These are phyloP conservation scores for Penicillium simplicissimum DNA, from an alignment of 495 filamentous ascomycete species.

Conservation along the genomic window DNA sequence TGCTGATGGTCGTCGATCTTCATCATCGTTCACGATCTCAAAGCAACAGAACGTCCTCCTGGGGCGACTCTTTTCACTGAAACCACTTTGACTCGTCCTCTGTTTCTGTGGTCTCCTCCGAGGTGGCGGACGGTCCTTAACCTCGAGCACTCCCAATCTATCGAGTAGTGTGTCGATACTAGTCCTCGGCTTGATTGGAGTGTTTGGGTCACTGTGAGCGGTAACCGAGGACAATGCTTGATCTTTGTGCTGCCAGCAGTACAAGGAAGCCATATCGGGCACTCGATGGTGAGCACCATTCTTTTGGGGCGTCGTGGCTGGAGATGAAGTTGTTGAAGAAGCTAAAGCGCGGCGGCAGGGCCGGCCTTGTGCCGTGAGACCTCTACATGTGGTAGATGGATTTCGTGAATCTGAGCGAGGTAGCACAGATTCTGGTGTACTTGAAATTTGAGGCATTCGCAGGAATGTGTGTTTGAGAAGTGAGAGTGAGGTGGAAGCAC, in stretches of 20 bases:
- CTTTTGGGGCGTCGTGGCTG: slow-evolving; percentile 35
- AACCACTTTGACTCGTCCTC: slow-evolving; percentile 16
- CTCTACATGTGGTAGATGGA: slow-evolving; percentile 81
- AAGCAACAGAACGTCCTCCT: slow-evolving; percentile 44
- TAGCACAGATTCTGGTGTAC: slow-evolving; percentile 82
- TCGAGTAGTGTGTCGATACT: slow-evolving; percentile 85
- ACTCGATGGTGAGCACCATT: slow-evolving; percentile 39
- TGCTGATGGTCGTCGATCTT: slow-evolving; percentile 12
- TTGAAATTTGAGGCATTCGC: slow-evolving; percentile 71
- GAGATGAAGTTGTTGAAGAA: slow-evolving; percentile 37
- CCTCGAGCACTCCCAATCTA: slow-evolving; percentile 69
- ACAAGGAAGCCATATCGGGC: slow-evolving; percentile 55
- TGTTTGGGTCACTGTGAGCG: slow-evolving; percentile 16
- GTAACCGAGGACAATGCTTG: slow-evolving; percentile 56
- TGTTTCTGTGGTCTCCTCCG: slow-evolving; percentile 19
- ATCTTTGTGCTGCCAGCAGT: slow-evolving; percentile 94
- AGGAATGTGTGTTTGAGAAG: neutral
- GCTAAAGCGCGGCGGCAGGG: slow-evolving; percentile 74
- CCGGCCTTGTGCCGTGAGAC: slow-evolving; percentile 73
- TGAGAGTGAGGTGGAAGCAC: neutral
- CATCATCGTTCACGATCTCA: slow-evolving; percentile 22
- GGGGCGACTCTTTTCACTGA: slow-evolving; percentile 22
- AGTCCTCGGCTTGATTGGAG: slow-evolving; percentile 55
- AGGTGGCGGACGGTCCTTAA: slow-evolving; percentile 40
- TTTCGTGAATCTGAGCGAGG: slow-evolving; percentile 79